phyloP scores from a whole-genome alignment of 192 early-diverging fungal species.

The Backusella mclennaniae region DNA sequence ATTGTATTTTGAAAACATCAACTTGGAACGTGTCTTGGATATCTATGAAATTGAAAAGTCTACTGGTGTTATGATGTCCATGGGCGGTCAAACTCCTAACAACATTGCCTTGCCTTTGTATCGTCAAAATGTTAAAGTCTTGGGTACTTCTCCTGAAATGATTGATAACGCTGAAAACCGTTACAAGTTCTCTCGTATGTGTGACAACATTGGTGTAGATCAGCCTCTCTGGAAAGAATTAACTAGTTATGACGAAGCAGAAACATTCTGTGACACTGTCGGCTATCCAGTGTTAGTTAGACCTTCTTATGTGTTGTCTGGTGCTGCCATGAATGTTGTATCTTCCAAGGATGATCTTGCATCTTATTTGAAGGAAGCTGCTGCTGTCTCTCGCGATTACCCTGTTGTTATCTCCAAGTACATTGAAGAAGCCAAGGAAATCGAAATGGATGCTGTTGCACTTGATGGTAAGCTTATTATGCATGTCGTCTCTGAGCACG shows the following conservation, averaged over 20 bases:
- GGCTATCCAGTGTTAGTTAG: slow-evolving; percentile 95
- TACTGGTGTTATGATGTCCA: slow-evolving; percentile 88
- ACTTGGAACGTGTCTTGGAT: slow-evolving; percentile 91
- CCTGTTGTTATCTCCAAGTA: slow-evolving; percentile 99
- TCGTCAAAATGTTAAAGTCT: slow-evolving; percentile 88
- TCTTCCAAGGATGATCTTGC: slow-evolving; percentile 80
- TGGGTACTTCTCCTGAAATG: slow-evolving; percentile 95
- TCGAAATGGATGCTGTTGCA: slow-evolving; percentile 98
- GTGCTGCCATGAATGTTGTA: slow-evolving; percentile 98
- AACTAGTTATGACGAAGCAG: slow-evolving; percentile 85
- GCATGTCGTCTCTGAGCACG: slow-evolving; percentile 96
- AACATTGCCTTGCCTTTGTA: slow-evolving; percentile 94
- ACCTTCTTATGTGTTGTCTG: slow-evolving; percentile 97
- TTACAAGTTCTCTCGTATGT: slow-evolving; percentile 97
- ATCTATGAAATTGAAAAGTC: slow-evolving; percentile 93
- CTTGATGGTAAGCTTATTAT: slow-evolving; percentile 88
- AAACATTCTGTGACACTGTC: slow-evolving; percentile 83
- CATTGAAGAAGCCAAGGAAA: slow-evolving; percentile 98
- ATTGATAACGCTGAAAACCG: slow-evolving; percentile 97
- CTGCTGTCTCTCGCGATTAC: slow-evolving; percentile 88
- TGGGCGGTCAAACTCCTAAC: slow-evolving; percentile 97
- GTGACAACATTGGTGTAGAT: slow-evolving; percentile 95
- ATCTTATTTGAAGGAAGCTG: slow-evolving; percentile 88
- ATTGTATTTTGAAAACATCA: slow-evolving; percentile 96
- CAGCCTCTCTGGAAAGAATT: slow-evolving; percentile 98